phyloP scores from a whole-genome alignment of 75 land plant species.

The Selaginella tamariscina region DNA sequence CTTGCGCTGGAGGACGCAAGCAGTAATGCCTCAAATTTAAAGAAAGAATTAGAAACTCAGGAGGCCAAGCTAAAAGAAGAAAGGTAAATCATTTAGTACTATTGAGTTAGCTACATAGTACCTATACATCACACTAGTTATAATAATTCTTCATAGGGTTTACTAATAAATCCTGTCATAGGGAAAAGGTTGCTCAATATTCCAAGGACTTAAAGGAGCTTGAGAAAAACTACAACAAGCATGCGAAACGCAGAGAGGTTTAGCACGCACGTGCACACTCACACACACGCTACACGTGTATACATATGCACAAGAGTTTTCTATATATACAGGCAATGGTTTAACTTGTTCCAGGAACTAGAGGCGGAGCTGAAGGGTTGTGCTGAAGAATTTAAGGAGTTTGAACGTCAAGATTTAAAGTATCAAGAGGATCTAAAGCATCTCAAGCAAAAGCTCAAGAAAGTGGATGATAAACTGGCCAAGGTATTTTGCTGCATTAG shows the following conservation, averaged over 20 bases:
- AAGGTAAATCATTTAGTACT: conserved; percentile 28
- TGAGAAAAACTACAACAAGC: conserved; percentile 47
- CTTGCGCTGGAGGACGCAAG: conserved; percentile 47
- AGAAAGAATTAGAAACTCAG: conserved; percentile 33
- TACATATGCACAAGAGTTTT: too few species aligned
- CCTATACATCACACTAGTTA: too few species aligned
- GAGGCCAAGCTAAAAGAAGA: conserved; percentile 51
- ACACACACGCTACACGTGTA: too few species aligned
- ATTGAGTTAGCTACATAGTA: too few species aligned
- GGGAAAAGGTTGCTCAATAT: conserved; percentile 55
- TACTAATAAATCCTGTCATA: conserved; percentile 17
- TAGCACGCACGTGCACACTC: too few species aligned
- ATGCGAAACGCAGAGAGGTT: conserved; percentile 74
- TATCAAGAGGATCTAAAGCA: conserved; percentile 87
- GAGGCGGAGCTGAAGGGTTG: conserved; percentile 49
- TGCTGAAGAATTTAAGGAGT: conserved; percentile 75
- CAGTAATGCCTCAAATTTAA: conserved; percentile 27
- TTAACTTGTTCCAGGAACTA: conserved; percentile 41
- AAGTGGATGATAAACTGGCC: conserved; percentile 68
- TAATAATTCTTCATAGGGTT: background rate
- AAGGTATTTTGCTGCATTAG: conserved; percentile 33
- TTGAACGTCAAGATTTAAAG: conserved; percentile 89
- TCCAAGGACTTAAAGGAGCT: conserved; percentile 54
- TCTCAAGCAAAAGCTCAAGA: conserved; percentile 76
- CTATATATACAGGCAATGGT: too few species aligned